Base-by-base conservation (phyloP, 768 basidiomycete genomes). In the Tulasnella sp. region DNA sequence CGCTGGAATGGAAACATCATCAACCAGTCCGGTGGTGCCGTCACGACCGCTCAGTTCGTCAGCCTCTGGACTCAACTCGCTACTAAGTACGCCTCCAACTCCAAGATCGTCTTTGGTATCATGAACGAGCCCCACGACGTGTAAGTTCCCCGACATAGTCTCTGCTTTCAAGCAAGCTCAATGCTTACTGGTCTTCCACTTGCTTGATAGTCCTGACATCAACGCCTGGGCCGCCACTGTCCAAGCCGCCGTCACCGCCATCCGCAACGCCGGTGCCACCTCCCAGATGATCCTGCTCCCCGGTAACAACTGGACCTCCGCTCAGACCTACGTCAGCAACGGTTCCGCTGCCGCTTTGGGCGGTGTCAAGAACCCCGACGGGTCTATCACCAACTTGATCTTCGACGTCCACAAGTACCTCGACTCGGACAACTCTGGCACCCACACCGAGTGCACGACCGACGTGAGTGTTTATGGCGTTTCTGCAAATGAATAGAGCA, bases 41-140 rank as follows among this genome's bases (percentile, higher is more conserved):
- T 88, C 1, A 81, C 82, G 37, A 83, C 88, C 76, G 83, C 71
- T 37, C 72, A 84, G 44, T 86, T 89, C 73, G 88, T 86, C 8
- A 77, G 77, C 4, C 77, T 86, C 26, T 89, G 88, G 88, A 76
- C 78, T 70, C 78, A 80, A 63, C 79, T 89, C 62, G 88, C 88
- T 1, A 74, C 81, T 1, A 81, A 84, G 71, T 88, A 86, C 76
- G 81, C 80, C 42, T 65, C 76, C 19, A 32, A 78, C 22, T 41
- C 32, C 75, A 86, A 71, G 41, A 74, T 81, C 72, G 78, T 80
- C 42, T 81, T 80, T 63, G 80, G 77, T 36, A 77, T 79, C 36
- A 87, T 88, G 86, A 88, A 88, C 75, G 87, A 88, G 75, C 87
- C 87, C 6, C 87, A 89, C 74, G 85, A 88, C 76, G 71, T 79